Conservation (phyloP, 768 basidiomycete species). For the Mycena olivaceomarginata region DNA sequence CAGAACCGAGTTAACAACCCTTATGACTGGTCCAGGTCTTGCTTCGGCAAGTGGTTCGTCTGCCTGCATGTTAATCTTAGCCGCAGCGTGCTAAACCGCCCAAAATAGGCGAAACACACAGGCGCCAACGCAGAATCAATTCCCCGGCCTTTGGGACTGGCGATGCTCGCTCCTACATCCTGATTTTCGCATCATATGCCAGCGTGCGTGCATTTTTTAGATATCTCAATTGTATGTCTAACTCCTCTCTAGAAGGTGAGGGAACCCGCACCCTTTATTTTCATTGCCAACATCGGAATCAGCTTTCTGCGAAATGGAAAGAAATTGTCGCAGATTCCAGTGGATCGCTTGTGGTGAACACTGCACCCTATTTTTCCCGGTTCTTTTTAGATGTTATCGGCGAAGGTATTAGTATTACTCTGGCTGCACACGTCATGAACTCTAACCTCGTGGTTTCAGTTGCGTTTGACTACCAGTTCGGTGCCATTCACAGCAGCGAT, state of each 20-base stretch:
- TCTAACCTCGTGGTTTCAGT: background rate
- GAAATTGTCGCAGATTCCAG: background rate
- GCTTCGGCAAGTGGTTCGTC: slow-evolving; percentile 66
- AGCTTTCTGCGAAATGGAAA: slow-evolving; percentile 74
- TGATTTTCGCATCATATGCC: slow-evolving; percentile 66
- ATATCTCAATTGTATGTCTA: slow-evolving; percentile 47
- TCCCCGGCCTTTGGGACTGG: slow-evolving; percentile 73
- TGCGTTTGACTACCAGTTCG: slow-evolving; percentile 31
- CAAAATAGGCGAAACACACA: slow-evolving; percentile 64
- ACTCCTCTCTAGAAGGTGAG: slow-evolving; percentile 6
- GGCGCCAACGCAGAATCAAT: slow-evolving; percentile 72
- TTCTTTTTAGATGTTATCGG: slow-evolving; percentile 32
- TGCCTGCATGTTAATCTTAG: background rate
- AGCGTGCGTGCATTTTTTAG: slow-evolving; percentile 56
- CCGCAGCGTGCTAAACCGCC: background rate
- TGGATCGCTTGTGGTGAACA: slow-evolving; percentile 13
- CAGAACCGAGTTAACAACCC: slow-evolving; percentile 68
- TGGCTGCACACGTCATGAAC: background rate
- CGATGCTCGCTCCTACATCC: slow-evolving; percentile 69
- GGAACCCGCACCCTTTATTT: background rate
- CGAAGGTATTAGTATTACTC: slow-evolving; percentile 19
- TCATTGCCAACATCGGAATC: background rate
- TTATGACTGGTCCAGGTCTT: slow-evolving; percentile 71
- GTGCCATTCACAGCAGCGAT: slow-evolving; percentile 4
- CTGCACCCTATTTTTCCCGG: slow-evolving; percentile 7